phyloP scores from a whole-genome alignment of 495 filamentous ascomycete genomes.

The Cairneyella variabilis region DNA sequence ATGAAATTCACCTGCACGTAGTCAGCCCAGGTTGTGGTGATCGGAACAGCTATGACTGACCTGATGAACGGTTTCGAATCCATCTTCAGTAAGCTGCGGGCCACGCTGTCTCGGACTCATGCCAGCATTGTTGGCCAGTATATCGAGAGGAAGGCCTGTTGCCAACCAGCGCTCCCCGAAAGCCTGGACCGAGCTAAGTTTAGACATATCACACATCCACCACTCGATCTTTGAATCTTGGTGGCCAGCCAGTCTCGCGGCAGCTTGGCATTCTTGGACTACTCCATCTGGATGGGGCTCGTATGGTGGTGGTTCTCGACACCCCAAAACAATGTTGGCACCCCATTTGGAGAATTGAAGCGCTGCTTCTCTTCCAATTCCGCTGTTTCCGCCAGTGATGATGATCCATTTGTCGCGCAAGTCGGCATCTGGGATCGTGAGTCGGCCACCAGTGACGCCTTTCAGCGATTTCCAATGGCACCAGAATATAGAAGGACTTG shows the following conservation, averaged over 20 bases:
- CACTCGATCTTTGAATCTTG: neutral
- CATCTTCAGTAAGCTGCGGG: constrained; percentile 2
- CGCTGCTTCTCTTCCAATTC: constrained; percentile 12
- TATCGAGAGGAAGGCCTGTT: constrained; percentile 1
- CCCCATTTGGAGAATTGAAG: constrained; percentile 13
- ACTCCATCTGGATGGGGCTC: constrained; percentile 9
- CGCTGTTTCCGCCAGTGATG: constrained; percentile 14
- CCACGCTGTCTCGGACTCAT: neutral
- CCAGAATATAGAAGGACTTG: constrained; percentile 11
- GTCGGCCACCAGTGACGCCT: neutral
- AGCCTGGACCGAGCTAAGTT: constrained; percentile 1
- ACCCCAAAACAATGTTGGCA: constrained; percentile 12
- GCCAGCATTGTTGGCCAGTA: constrained; percentile 12
- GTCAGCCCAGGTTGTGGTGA: neutral
- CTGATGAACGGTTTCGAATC: constrained; percentile 16
- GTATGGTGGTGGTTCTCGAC: constrained; percentile 7
- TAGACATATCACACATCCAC: constrained; percentile 13
- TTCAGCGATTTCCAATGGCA: neutral
- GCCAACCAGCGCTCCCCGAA: constrained; percentile 3
- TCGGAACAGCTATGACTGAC: neutral
- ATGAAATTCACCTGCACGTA: constrained; percentile 13
- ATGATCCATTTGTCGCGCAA: constrained; percentile 12
- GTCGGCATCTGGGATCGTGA: constrained; percentile 1
- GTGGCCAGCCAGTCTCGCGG: constrained; percentile 2
- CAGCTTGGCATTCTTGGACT: constrained; percentile 2